phyloP scores from a whole-genome alignment of 2,329 filamentous ascomycete species.

The Orbilia quercus region DNA sequence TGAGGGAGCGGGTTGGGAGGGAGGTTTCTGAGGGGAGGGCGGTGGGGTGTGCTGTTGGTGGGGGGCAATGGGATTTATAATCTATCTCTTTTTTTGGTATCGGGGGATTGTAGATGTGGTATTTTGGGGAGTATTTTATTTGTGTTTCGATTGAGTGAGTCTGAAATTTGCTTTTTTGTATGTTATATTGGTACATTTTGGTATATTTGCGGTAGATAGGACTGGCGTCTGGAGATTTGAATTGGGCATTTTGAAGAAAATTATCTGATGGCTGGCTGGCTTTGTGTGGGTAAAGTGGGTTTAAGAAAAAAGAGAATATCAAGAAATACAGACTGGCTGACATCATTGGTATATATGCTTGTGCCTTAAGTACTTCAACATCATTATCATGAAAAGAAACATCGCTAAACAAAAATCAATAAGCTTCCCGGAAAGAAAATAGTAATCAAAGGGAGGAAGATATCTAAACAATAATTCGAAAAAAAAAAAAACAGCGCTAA shows the following conservation, averaged over 20 bases:
- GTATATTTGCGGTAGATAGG: neutral
- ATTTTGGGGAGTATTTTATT: no score
- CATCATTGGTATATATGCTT: slow-evolving; percentile 8
- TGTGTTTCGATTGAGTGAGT: neutral
- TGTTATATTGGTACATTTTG: no score
- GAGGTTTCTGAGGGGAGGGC: slow-evolving; percentile 31
- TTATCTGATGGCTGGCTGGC: neutral
- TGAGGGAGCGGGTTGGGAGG: slow-evolving; percentile 36
- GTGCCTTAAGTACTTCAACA: neutral
- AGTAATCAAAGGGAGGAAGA: no score
- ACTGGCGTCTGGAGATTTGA: neutral
- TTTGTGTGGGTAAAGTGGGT: neutral
- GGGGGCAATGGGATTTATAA: slow-evolving; percentile 29
- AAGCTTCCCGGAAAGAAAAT: no score
- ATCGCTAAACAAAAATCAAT: no score
- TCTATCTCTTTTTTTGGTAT: neutral
- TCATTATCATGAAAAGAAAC: no score
- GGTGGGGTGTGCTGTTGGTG: slow-evolving; percentile 22
- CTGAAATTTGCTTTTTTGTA: neutral
- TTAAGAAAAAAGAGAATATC: neutral
- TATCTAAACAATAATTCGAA: no score
- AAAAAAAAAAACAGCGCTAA: slow-evolving; percentile 22
- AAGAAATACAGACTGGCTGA: slow-evolving; percentile 5
- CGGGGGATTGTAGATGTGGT: no score
- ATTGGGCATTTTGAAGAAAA: neutral